Conservation (phyloP, 441 rosid genomes). For the Gossypium gossypioides region DNA sequence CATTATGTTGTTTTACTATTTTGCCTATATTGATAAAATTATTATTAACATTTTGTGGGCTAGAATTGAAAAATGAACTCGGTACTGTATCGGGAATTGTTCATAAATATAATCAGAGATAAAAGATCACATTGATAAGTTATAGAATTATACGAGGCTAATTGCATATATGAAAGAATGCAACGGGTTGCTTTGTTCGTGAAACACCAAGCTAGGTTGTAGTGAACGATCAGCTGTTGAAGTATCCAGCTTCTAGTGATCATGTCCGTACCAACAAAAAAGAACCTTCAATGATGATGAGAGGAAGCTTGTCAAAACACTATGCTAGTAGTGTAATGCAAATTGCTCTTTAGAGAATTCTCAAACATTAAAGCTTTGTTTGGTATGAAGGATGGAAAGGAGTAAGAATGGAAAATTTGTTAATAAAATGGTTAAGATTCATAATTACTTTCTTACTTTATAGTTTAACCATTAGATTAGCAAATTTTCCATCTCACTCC, state of each 20-base stretch:
- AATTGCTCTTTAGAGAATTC: background rate
- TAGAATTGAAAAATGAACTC: background rate
- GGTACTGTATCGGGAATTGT: background rate
- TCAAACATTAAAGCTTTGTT: background rate
- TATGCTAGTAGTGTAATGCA: background rate
- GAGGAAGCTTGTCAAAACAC: background rate
- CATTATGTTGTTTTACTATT: conserved; percentile 2
- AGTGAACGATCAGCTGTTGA: background rate
- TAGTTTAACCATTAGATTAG: background rate
- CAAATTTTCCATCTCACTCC: background rate
- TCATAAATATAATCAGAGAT: background rate
- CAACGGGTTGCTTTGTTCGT: background rate
- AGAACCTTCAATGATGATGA: background rate
- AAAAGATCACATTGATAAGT: background rate
- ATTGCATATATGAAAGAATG: background rate
- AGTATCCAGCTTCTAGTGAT: background rate
- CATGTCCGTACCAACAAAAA: background rate
- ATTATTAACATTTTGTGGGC: background rate
- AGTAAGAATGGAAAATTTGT: background rate
- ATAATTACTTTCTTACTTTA: background rate
- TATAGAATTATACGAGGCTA: background rate
- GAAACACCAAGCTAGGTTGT: background rate
- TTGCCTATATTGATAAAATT: background rate
- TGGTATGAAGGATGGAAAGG: background rate
- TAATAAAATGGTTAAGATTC: background rate